Evolutionary conservation across 176 grass and related monocot species (phyloP).

Genomic region (Lolium perenne): DNA sequence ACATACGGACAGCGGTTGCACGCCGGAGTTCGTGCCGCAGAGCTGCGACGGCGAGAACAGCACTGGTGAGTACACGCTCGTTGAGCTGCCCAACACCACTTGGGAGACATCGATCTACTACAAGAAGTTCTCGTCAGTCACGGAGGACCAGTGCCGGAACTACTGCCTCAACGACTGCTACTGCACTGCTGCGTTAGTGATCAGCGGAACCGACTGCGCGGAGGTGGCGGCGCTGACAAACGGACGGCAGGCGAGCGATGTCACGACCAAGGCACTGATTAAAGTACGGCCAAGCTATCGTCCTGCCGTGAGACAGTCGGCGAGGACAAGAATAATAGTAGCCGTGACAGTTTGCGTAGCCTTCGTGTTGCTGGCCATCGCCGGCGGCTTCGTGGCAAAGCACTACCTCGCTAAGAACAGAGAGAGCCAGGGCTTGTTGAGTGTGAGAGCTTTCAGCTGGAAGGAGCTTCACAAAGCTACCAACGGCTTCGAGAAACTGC

Average conservation of each 20-base stretch:
- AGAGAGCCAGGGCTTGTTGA: background rate
- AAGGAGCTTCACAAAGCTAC: constrained; percentile 18
- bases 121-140: background rate
- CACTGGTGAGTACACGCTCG: background rate
- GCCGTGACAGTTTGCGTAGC: background rate
- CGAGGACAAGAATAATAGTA: background rate
- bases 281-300: background rate
- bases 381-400: background rate
- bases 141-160: constrained; percentile 16
- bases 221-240: background rate
- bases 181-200: background rate
- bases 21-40: constrained; percentile 28
- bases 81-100: background rate
- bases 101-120: constrained; percentile 27
- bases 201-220: background rate
- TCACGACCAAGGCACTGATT: constrained; percentile 14
- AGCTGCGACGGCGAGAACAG: background rate
- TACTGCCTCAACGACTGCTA: constrained; percentile 33
- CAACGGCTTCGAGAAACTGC: too few species aligned
- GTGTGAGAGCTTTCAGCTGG: constrained; percentile 24
- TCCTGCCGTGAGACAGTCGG: background rate
- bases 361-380: background rate
- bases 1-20: constrained; percentile 24
- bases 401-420: background rate
- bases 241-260: background rate